Conservation (phyloP, 2,329 filamentous ascomycete species). For the Conoideocrella luteorostrata region DNA sequence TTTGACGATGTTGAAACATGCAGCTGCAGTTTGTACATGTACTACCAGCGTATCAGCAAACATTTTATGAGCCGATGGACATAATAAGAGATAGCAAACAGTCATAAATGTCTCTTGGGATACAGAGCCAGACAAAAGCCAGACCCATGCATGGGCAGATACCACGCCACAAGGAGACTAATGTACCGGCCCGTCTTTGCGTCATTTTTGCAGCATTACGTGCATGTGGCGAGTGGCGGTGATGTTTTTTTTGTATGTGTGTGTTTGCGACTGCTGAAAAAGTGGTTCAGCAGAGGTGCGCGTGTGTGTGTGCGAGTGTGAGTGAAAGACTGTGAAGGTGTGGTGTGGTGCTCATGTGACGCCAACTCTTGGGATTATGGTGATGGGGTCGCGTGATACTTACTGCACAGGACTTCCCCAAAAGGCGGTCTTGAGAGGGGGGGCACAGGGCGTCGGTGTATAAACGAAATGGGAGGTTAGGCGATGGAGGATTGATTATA, state of each 20-base stretch:
- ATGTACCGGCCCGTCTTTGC: constrained; percentile 2
- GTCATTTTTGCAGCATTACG: neutral
- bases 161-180: neutral
- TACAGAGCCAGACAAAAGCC: too few relatives aligned
- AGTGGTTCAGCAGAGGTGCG: too few relatives aligned
- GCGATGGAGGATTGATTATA: too few relatives aligned
- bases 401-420: neutral
- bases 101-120: too few relatives aligned
- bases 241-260: neutral
- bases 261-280: too few relatives aligned
- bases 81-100: too few relatives aligned
- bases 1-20: neutral
- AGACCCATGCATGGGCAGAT: neutral
- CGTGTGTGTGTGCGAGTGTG: too few relatives aligned
- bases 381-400: constrained; percentile 14
- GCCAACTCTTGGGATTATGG: neutral
- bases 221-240: neutral
- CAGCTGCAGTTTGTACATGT: neutral
- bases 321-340: neutral
- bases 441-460: too few relatives aligned
- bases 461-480: too few relatives aligned
- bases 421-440: neutral
- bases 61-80: too few relatives aligned
- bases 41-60: neutral
- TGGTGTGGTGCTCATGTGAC: constrained; percentile 8